Base-by-base conservation (phyloP, 768 basidiomycete genomes). In the Auriscalpium orientale region DNA sequence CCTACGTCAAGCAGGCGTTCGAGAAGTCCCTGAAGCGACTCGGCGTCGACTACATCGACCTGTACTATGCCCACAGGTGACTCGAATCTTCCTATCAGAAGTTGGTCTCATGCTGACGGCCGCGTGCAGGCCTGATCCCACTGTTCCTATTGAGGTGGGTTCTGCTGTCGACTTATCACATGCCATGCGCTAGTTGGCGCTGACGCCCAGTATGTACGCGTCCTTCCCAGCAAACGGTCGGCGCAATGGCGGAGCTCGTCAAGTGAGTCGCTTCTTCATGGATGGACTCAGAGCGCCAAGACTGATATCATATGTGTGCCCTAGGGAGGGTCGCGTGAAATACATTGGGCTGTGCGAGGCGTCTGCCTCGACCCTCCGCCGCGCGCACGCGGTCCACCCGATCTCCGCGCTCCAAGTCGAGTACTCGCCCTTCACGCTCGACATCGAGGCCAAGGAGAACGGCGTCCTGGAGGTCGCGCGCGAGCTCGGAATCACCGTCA, bases 401-500 rank as follows among this genome's bases (percentile, higher is more conserved):
- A 68, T 73, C 53, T 49, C 70, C 11, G 72, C 72, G 8, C 49
- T 71, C 13, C 69, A 75, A 55, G 65, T 71, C 21, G 72, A 74
- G 57, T 74, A 72, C 60, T 69, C 70, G 4, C 67, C 69, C 1
- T 70, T 71, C 60, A 64, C 66, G 21, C 62, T 74, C 52, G 68
- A 71, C 53, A 65, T 72, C 46, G 73, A 74, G 62, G 62, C 68
- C 46, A 66, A 67, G 45, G 59, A 65, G 55, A 64, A 70, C 40
- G 65, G 64, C 16, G 58, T 72, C 2, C 60, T 73, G 35, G 62
- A 67, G 12, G 58, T 71, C 15, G 71, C 71, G 4, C 65, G 68
- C 15, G 76, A 78, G 58, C 67, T 76, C 18, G 76, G 74, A 33
- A 67, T 77, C 28, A 59, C 67, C 4, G 62, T 77, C 51, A 63